A percentile compares a stretch with the other conserved stretches of the same genome.
These are phyloP conservation scores for Ogataea pini DNA, from an alignment of 805 yeast genomes.

Conservation along the genomic window DNA sequence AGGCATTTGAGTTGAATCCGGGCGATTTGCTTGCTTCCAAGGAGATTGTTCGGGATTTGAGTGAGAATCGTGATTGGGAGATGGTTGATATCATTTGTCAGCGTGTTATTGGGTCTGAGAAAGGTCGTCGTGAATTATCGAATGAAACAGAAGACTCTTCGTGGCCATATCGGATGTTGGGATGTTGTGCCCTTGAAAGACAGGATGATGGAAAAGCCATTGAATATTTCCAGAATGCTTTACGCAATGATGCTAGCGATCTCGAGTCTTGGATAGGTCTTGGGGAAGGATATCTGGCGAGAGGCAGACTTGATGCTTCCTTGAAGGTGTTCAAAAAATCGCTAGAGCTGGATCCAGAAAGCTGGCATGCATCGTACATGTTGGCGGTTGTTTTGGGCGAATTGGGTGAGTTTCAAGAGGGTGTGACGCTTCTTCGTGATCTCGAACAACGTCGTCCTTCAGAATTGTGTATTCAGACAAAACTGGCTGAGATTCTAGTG, in stretches of 20 bases:
- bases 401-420: conserved; percentile 64
- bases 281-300: conserved; percentile 90
- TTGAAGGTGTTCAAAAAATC: conserved; percentile 77
- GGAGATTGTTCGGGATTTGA: conserved; percentile 67
- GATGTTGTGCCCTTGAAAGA: conserved; percentile 69
- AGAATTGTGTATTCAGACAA: conserved; percentile 51
- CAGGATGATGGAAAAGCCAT: conserved; percentile 79
- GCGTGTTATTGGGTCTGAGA: conserved; percentile 64
- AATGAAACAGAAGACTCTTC: conserved; percentile 39
- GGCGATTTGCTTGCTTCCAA: conserved; percentile 75
- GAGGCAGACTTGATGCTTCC: conserved; percentile 88
- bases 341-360: conserved; percentile 48
- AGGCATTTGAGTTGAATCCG: conserved; percentile 84
- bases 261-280: conserved; percentile 86
- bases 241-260: conserved; percentile 68
- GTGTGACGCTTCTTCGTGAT: conserved; percentile 48
- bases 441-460: conserved; percentile 43
- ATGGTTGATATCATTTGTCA: conserved; percentile 74
- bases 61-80: conserved; percentile 75
- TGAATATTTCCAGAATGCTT: conserved; percentile 84
- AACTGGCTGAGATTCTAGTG: conserved; percentile 58
- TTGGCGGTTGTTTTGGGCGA: conserved; percentile 65
- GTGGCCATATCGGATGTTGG: conserved; percentile 92
- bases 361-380: conserved; percentile 66
- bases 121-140: conserved; percentile 51